Evolutionary conservation across 2,329 filamentous ascomycete species (phyloP).

Genomic region (Diaporthe helianthi): DNA sequence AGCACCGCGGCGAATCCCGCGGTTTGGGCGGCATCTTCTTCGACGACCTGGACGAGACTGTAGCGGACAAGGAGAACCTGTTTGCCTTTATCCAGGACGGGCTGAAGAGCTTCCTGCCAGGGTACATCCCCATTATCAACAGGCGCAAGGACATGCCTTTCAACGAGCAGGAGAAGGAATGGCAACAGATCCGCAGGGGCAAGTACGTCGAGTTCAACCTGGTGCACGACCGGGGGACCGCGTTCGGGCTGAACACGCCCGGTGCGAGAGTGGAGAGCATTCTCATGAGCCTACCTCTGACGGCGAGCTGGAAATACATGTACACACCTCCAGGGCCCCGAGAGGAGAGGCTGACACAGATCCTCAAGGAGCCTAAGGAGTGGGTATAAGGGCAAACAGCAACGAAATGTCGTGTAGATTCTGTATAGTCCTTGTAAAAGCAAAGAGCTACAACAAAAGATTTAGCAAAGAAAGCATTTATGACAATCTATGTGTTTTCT

Average conservation of each 20-base stretch:
- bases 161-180: constrained; percentile 85
- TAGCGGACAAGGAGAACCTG: constrained; percentile 86
- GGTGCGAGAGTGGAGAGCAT: constrained; percentile 95
- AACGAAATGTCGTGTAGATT: background rate
- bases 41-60: constrained; percentile 88
- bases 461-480: background rate
- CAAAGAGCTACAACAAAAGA: constrained; percentile 19
- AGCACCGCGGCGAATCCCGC: constrained; percentile 85
- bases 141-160: constrained; percentile 91
- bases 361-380: constrained; percentile 68
- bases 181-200: constrained; percentile 95
- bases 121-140: constrained; percentile 88
- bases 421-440: constrained; percentile 20
- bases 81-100: constrained; percentile 91
- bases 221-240: constrained; percentile 93
- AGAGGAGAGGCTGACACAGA: constrained; percentile 83
- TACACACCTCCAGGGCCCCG: constrained; percentile 77
- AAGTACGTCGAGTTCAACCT: constrained; percentile 99
- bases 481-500: background rate
- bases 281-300: constrained; percentile 93
- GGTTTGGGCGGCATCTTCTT: constrained; percentile 98
- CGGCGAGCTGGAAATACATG: constrained; percentile 96
- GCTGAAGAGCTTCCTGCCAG: constrained; percentile 85
- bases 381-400: constrained; percentile 62
- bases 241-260: constrained; percentile 92